These are phyloP conservation scores for Leccinum sublutescens DNA, from an alignment of 768 basidiomycete species.

Conservation along the genomic window DNA sequence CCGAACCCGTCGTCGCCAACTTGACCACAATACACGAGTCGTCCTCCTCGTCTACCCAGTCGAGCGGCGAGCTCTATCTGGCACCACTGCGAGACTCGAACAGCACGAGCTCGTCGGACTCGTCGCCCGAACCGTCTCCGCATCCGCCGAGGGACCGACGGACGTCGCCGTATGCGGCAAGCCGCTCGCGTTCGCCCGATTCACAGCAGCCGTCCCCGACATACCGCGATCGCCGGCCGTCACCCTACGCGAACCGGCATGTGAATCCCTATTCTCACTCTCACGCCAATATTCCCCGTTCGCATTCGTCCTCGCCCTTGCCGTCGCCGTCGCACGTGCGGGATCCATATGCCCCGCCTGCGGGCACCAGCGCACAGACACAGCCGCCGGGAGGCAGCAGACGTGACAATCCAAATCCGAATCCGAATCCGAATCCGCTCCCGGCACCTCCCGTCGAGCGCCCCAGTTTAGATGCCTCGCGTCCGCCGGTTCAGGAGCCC, in stretches of 20 bases:
- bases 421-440: slow-evolving; percentile 28
- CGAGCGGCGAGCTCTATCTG: slow-evolving; percentile 29
- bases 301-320: slow-evolving; percentile 15
- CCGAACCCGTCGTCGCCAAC: slow-evolving; percentile 27
- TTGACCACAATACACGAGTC: slow-evolving; percentile 30
- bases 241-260: slow-evolving; percentile 21
- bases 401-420: slow-evolving; percentile 23
- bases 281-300: slow-evolving; percentile 6
- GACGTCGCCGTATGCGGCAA: slow-evolving; percentile 19
- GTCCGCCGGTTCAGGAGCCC: slow-evolving; percentile 28
- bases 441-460: slow-evolving; percentile 31
- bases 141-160: slow-evolving; percentile 22
- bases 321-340: slow-evolving; percentile 13
- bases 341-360: slow-evolving; percentile 7
- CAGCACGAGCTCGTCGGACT: slow-evolving; percentile 14
- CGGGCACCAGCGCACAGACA: not conserved
- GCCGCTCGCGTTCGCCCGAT: slow-evolving; percentile 20
- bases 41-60: slow-evolving; percentile 13
- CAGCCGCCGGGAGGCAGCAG: not conserved
- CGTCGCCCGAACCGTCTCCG: slow-evolving; percentile 31
- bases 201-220: slow-evolving; percentile 21
- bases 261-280: not conserved
- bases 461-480: slow-evolving; percentile 21
- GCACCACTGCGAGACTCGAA: slow-evolving; percentile 21
- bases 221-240: slow-evolving; percentile 25